Percentiles rank a stretch among this genome's conserved stretches.
These are phyloP conservation scores for Fusarium nisikadoi DNA, from an alignment of 2,329 filamentous ascomycete species.

Conservation along the genomic window DNA sequence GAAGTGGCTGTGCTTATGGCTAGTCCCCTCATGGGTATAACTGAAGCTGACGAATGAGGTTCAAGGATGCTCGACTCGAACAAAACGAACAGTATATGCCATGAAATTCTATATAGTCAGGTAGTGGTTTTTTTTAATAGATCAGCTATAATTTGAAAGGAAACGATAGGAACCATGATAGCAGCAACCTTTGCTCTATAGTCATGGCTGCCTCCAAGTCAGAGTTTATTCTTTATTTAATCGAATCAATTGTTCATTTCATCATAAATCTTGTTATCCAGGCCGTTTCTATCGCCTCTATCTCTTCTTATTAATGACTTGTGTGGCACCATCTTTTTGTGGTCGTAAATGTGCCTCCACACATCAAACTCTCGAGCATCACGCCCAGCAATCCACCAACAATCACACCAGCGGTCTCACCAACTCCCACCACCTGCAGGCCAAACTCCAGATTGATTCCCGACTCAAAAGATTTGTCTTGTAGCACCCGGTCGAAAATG, in stretches of 20 bases:
- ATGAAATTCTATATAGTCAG: neutral
- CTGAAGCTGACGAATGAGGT: constrained; percentile 8
- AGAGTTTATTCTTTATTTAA: neutral
- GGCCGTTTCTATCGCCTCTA: rapidly evolving
- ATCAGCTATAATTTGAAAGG: too few relatives aligned
- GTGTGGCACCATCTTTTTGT: constrained; percentile 46
- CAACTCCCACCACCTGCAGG: constrained; percentile 44
- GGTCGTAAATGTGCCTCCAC: constrained; percentile 12
- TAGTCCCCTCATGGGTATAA: neutral
- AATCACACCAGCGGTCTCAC: constrained; percentile 45
- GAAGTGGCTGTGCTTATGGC: constrained; percentile 37
- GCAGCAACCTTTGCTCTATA: too few relatives aligned
- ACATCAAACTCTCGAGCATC: constrained; percentile 41
- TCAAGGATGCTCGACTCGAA: neutral
- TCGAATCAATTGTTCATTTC: neutral
- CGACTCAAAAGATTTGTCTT: constrained; percentile 28
- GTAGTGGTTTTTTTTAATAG: neutral
- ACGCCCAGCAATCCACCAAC: constrained; percentile 43
- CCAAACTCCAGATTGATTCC: constrained; percentile 44
- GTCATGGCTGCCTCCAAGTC: too few relatives aligned
- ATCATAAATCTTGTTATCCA: neutral
- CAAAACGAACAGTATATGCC: neutral
- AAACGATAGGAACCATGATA: too few relatives aligned
- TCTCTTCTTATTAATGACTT: constrained; percentile 10
- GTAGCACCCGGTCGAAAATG: constrained; percentile 32